These are phyloP conservation scores for Botrytis squamosa DNA, from an alignment of 2,329 filamentous ascomycete species.

Conservation along the genomic window DNA sequence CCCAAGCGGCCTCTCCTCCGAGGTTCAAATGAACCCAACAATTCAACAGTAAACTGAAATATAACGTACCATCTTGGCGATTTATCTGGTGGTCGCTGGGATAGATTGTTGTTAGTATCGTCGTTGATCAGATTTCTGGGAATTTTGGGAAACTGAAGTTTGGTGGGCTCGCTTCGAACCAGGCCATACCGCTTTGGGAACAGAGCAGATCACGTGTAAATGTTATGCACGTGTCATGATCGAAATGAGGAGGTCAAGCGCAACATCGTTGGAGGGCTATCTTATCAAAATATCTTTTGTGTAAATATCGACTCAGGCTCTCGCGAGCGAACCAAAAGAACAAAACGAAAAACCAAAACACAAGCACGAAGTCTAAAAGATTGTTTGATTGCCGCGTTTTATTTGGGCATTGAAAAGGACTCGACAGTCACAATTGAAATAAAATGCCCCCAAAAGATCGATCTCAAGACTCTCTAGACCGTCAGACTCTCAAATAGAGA, in stretches of 20 bases:
- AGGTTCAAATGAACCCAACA: neutral
- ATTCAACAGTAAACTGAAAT: constrained; percentile 16
- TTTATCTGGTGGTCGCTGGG: constrained; percentile 30
- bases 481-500: neutral
- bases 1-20: neutral
- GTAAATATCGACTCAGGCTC: neutral
- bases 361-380: neutral
- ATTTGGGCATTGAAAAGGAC: neutral
- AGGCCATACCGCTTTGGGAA: constrained; percentile 20
- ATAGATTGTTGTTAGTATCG: constrained; percentile 26
- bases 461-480: neutral
- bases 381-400: neutral
- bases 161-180: constrained; percentile 22
- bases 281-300: neutral
- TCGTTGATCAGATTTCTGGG: constrained; percentile 24
- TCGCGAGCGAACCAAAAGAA: neutral
- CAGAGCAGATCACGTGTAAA: neutral
- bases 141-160: constrained; percentile 20
- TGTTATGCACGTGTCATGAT: neutral
- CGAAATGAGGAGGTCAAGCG: neutral
- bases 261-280: neutral
- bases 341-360: neutral
- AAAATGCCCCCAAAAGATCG: neutral
- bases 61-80: constrained; percentile 33
- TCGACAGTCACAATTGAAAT: neutral